Conservation (phyloP, 371 early-diverging fungal genomes). For the Actinomortierella ambigua region DNA sequence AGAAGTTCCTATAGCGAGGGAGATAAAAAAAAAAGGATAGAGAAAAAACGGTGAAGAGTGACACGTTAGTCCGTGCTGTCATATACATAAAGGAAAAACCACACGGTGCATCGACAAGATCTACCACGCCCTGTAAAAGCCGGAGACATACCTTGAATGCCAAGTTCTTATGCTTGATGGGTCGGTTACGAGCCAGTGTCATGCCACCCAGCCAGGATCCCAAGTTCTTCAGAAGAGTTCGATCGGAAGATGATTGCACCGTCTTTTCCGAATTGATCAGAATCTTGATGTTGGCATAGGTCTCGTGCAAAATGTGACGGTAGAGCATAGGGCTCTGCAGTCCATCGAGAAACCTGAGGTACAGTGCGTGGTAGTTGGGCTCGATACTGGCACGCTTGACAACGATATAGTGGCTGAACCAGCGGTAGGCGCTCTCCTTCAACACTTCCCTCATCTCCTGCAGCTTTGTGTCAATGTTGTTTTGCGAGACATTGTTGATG, state of each 20-base stretch:
- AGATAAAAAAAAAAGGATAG: neutral
- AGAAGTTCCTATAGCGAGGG: constrained; percentile 72
- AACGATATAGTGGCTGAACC: constrained; percentile 93
- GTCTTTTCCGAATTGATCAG: constrained; percentile 94
- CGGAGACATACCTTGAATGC: constrained; percentile 83
- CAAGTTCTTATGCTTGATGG: constrained; percentile 92
- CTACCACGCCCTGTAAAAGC: neutral
- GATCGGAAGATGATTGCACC: constrained; percentile 86
- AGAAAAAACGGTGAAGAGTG: neutral
- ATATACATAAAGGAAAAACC: too few relatives aligned
- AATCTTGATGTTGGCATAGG: constrained; percentile 82
- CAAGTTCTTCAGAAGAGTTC: constrained; percentile 89
- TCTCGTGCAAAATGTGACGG: constrained; percentile 85
- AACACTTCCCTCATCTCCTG: constrained; percentile 79
- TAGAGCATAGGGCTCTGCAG: constrained; percentile 65
- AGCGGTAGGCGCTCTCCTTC: constrained; percentile 68
- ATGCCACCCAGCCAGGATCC: constrained; percentile 98
- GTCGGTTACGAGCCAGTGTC: constrained; percentile 92
- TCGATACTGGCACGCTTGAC: constrained; percentile 94
- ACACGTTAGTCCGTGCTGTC: too few relatives aligned
- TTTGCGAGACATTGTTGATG: constrained; percentile 92
- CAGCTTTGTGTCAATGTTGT: constrained; percentile 84
- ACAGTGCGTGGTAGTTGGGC: constrained; percentile 92
- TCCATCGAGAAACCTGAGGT: constrained; percentile 77
- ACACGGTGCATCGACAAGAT: too few relatives aligned